Percentiles rank a stretch among this genome's conserved stretches.
These are phyloP conservation scores for Trichoderma sp. DNA, from an alignment of 2,329 filamentous ascomycete species.

Conservation along the genomic window DNA sequence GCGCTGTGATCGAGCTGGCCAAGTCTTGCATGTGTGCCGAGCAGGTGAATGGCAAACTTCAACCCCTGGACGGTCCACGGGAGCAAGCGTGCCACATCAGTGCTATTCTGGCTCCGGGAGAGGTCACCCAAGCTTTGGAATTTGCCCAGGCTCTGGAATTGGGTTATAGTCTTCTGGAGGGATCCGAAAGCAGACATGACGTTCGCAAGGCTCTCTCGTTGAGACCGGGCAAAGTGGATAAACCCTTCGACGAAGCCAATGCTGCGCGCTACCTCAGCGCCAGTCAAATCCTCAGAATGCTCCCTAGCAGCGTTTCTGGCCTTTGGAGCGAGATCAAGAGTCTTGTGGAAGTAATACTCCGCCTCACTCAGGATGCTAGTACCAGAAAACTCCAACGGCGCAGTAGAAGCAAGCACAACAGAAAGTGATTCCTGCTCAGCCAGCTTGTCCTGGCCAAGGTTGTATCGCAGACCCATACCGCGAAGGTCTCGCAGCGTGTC, in stretches of 20 bases:
- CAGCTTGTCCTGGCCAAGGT: conserved; percentile 73
- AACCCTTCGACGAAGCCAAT: conserved; percentile 86
- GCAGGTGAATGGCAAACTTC: conserved; percentile 60
- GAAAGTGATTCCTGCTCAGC: conserved; percentile 72
- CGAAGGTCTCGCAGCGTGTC: conserved; percentile 82
- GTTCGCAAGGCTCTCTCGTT: conserved; percentile 56
- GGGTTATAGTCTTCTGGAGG: conserved; percentile 44
- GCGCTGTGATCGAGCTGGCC: conserved; percentile 53
- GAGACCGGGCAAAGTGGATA: conserved; percentile 64
- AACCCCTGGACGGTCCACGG: conserved; percentile 73
- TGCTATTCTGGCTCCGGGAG: conserved; percentile 27
- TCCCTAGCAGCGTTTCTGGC: conserved; percentile 68
- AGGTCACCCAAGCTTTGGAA: conserved; percentile 34
- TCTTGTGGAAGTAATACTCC: conserved; percentile 77
- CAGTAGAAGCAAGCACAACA: conserved; percentile 64
- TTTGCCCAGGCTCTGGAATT: conserved; percentile 43
- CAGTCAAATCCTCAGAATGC: conserved; percentile 82
- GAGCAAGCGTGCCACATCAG: conserved; percentile 38
- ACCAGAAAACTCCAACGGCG: conserved; percentile 43
- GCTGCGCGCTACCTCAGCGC: conserved; percentile 76
- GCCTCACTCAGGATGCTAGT: conserved; percentile 42
- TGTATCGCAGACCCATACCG: conserved; percentile 86
- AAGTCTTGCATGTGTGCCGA: conserved; percentile 68
- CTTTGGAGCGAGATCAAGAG: conserved; percentile 71
- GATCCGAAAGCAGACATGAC: conserved; percentile 43